Conservation (phyloP, 257 asterid species). For the Ilex asprella region DNA sequence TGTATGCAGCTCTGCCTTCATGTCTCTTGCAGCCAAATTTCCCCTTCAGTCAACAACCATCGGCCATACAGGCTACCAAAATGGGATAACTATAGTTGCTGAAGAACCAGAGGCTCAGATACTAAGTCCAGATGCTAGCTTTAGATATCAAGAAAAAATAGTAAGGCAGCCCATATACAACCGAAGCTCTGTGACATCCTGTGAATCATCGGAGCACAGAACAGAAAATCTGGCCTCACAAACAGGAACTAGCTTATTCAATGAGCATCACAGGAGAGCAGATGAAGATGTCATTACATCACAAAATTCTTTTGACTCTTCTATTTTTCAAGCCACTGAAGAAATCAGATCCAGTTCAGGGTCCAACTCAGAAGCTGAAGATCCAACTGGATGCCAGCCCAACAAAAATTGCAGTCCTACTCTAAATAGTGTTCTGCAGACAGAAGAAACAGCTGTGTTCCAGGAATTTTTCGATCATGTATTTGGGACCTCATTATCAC, state of each 20-base stretch:
- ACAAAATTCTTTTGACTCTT: constrained; percentile 71
- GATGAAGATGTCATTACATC: constrained; percentile 70
- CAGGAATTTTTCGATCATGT: constrained; percentile 27
- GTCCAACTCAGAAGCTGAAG: constrained; percentile 57
- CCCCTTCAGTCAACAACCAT: constrained; percentile 35
- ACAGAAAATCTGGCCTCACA: constrained; percentile 21
- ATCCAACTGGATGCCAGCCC: constrained; percentile 39
- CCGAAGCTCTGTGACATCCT: constrained; percentile 38
- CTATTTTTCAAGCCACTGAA: constrained; percentile 51
- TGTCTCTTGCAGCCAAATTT: constrained; percentile 85
- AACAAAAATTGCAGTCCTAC: constrained; percentile 18
- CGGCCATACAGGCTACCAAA: constrained; percentile 17
- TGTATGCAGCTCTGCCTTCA: constrained; percentile 84
- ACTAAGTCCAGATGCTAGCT: constrained; percentile 63
- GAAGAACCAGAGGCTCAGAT: constrained; percentile 52
- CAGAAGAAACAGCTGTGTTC: constrained; percentile 27
- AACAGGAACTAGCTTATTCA: constrained; percentile 14
- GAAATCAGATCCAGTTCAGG: constrained; percentile 31
- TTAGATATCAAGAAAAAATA: constrained; percentile 30
- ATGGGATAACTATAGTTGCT: constrained; percentile 23
- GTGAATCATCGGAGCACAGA: constrained; percentile 25
- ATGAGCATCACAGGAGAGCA: constrained; percentile 25
- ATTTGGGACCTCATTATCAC: constrained; percentile 20
- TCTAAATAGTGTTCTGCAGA: constrained; percentile 23
- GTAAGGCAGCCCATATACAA: constrained; percentile 27